These are phyloP conservation scores for sweet orange (Citrus sinensis) DNA, from an alignment of 345 rosid species.

Conservation along the genomic window DNA sequence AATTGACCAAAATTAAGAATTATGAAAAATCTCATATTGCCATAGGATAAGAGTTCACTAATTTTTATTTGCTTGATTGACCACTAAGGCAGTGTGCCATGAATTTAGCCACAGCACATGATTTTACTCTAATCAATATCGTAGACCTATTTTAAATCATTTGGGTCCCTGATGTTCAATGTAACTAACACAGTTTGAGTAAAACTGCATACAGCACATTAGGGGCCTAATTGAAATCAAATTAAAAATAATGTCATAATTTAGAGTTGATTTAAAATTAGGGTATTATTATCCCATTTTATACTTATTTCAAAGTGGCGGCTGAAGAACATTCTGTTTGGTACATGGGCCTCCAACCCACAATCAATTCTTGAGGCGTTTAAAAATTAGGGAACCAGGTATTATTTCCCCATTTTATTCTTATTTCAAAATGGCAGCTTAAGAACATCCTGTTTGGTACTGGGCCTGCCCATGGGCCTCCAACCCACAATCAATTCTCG, in stretches of 20 bases:
- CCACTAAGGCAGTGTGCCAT: background rate
- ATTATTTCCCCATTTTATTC: no score
- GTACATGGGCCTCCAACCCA: background rate
- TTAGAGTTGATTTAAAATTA: no score
- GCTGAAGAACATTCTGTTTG: background rate
- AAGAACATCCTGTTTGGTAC: background rate
- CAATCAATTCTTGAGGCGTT: background rate
- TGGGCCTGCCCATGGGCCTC: no score
- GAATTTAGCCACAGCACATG: background rate
- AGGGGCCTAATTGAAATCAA: background rate
- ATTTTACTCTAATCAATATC: no score
- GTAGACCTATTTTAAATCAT: no score
- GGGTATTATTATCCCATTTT: no score
- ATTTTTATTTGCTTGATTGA: background rate
- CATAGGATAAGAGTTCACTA: background rate
- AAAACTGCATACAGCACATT: no score
- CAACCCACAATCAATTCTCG: background rate
- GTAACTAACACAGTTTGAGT: no score
- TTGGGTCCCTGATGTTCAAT: no score
- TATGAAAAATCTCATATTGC: background rate
- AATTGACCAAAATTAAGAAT: no score
- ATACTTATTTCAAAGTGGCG: background rate
- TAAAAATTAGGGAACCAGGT: no score
- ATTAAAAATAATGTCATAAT: no score
- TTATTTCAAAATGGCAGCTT: background rate